Evolutionary conservation across 495 filamentous ascomycete species (phyloP).

Genomic region (Neurospora sp.): DNA sequence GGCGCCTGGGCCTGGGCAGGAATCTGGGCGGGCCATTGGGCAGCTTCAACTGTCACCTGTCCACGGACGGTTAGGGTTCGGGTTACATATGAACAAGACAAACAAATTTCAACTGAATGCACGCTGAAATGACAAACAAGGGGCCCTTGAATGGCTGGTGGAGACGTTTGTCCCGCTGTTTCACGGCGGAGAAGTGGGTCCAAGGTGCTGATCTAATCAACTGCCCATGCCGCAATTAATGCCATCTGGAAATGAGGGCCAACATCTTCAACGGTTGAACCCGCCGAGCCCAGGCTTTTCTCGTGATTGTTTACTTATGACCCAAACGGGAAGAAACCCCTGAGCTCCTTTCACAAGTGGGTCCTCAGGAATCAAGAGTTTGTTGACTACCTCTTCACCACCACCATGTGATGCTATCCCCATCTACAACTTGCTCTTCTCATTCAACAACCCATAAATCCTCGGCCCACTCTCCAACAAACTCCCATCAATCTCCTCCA

Average conservation of each 20-base stretch:
- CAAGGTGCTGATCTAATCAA: not conserved
- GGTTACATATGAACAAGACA: not conserved
- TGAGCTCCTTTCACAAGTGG: not conserved
- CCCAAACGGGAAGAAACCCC: not conserved
- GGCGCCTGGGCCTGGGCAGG: not conserved
- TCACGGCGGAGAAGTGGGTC: not conserved
- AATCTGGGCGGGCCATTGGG: not conserved
- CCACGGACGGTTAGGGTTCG: not conserved
- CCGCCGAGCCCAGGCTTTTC: not conserved
- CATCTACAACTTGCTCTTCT: not conserved
- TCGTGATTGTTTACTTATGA: not conserved
- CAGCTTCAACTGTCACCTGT: not conserved
- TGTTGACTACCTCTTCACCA: not conserved
- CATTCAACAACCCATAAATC: not conserved
- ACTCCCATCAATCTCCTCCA: conserved; percentile 41
- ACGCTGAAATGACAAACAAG: not conserved
- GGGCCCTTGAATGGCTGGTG: not conserved
- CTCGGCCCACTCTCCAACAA: conserved; percentile 32
- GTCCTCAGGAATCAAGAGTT: not conserved
- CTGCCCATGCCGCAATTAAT: not conserved
- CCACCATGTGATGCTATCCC: not conserved
- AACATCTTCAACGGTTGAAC: not conserved
- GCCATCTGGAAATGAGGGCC: not conserved
- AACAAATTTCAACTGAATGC: not conserved
- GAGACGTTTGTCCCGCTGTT: not conserved